phyloP scores from a whole-genome alignment of 768 basidiomycete species.

The Macrolepiota dolichaula region DNA sequence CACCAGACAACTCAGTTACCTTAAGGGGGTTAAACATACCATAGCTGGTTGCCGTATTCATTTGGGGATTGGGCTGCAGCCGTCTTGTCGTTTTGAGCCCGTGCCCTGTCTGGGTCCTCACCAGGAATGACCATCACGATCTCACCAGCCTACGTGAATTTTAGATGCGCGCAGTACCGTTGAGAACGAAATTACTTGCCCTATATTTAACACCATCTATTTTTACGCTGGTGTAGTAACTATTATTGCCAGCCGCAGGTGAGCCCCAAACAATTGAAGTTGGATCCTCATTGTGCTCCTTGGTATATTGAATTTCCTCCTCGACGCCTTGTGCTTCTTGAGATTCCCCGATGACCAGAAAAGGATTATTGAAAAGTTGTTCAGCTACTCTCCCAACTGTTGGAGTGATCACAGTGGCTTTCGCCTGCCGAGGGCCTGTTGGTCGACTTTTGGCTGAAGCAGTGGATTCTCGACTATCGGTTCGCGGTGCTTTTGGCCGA shows the following conservation, averaged over 20 bases:
- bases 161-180: background rate
- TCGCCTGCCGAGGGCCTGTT: background rate
- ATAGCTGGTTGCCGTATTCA: slow-evolving; percentile 51
- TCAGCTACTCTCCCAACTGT: slow-evolving; percentile 42
- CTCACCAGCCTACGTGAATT: slow-evolving; percentile 49
- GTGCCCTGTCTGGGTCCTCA: slow-evolving; percentile 36
- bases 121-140: slow-evolving; percentile 62
- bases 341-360: slow-evolving; percentile 33
- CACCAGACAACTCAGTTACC: background rate
- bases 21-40: slow-evolving; percentile 38
- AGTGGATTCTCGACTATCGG: background rate
- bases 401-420: slow-evolving; percentile 30
- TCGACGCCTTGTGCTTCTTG: slow-evolving; percentile 26
- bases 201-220: slow-evolving; percentile 59
- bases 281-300: slow-evolving; percentile 22
- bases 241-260: slow-evolving; percentile 11
- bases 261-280: slow-evolving; percentile 33
- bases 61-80: slow-evolving; percentile 45
- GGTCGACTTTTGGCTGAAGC: background rate
- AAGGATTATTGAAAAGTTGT: slow-evolving; percentile 42
- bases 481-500: background rate
- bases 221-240: slow-evolving; percentile 40
- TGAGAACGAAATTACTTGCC: slow-evolving; percentile 29
- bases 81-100: slow-evolving; percentile 35
- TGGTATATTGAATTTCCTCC: slow-evolving; percentile 19